A percentile compares a stretch with the other conserved stretches of the same genome.
These are phyloP conservation scores for Penicillium pancosmium DNA, from an alignment of 495 filamentous ascomycete species.

Conservation along the genomic window DNA sequence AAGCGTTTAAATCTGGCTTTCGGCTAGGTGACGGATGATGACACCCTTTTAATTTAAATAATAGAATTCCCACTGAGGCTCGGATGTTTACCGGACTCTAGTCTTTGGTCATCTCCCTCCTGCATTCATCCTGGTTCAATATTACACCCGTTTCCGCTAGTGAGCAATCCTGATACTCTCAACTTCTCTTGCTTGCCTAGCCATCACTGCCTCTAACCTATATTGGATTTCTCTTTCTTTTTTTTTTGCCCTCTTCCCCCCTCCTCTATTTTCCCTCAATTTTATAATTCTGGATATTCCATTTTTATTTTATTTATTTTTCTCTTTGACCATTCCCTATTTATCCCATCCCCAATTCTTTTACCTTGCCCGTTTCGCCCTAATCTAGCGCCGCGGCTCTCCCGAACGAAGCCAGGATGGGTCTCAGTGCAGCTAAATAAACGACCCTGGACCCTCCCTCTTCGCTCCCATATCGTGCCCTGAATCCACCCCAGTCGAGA, in stretches of 20 bases:
- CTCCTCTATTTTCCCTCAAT: slow-evolving; percentile 16
- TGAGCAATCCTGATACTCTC: slow-evolving; percentile 31
- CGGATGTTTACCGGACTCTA: slow-evolving; percentile 27
- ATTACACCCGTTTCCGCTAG: slow-evolving; percentile 49
- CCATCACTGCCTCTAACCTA: background rate
- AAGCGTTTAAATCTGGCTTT: slow-evolving; percentile 18
- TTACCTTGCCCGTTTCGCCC: slow-evolving; percentile 14
- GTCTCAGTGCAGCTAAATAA: slow-evolving; percentile 47
- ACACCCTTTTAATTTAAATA: slow-evolving; percentile 20
- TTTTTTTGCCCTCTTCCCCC: slow-evolving; percentile 17
- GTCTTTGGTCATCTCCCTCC: slow-evolving; percentile 29
- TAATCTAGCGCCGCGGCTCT: slow-evolving; percentile 9
- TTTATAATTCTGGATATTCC: slow-evolving; percentile 10
- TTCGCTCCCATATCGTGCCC: slow-evolving; percentile 35
- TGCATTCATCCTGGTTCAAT: slow-evolving; percentile 45
- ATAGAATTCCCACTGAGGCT: slow-evolving; percentile 12
- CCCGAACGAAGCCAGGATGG: slow-evolving; percentile 28
- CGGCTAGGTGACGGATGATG: slow-evolving; percentile 16
- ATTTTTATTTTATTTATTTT: slow-evolving; percentile 17
- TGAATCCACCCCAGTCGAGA: slow-evolving; percentile 35
- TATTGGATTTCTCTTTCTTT: slow-evolving; percentile 20
- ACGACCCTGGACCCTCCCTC: slow-evolving; percentile 50
- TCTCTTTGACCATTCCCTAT: slow-evolving; percentile 12
- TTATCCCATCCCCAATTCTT: slow-evolving; percentile 1
- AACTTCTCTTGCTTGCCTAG: slow-evolving; percentile 2